Base-by-base conservation (phyloP, 2,329 filamentous ascomycete genomes). In the Fusarium udum region DNA sequence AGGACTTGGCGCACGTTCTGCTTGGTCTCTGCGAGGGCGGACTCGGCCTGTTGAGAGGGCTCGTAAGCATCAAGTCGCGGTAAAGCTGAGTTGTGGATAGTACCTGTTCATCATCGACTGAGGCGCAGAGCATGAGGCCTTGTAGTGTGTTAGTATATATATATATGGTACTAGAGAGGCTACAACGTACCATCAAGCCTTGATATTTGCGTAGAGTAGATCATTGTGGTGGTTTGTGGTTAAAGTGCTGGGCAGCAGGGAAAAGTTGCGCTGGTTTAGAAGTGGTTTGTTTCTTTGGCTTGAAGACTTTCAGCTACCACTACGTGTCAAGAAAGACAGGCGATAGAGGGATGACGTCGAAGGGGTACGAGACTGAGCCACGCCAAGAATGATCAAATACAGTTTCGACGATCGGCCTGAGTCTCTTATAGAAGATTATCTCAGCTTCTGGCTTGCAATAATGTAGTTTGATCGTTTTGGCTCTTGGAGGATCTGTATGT, bases 71-170 rank as follows among this genome's bases (percentile, higher is more conserved):
- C 0, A 31, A 20, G 22, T 18, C 49, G 39, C 37, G 43, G 43
- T 37, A 26, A 34, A 49, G 37, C 26, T 39, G 26, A 31, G 28
- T 46, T 53, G 28, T 45, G 36, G n/a, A 56, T n/a, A 87, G 68
- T 79, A 92, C 91, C 85, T 93, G 90, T 79, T 94, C 93, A 82
- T 98, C 95, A 83, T 98, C 96, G 78, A 97, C 94, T 5, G 95
- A 97, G 68, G 95, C 95, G 80, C 95, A 95, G 76, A 99, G 90
- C 88, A 97, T 95, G 75, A 98, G 90, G 88, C 95, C 95, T 97
- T 78, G 61, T 56, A 61, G 39, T 55, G 42, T 48, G 76, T 79
- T 66, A 78, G 73, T 32, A 57, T 12, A 39, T 61, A 36, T 22
- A 14, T 16, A 56, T 62, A 49, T 28, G 48, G 34, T 40, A 31